A percentile compares a stretch with the other conserved stretches of the same genome.
phyloP scores from a whole-genome alignment of 371 early-diverging fungal genomes.

The Actinomucor elegans region DNA sequence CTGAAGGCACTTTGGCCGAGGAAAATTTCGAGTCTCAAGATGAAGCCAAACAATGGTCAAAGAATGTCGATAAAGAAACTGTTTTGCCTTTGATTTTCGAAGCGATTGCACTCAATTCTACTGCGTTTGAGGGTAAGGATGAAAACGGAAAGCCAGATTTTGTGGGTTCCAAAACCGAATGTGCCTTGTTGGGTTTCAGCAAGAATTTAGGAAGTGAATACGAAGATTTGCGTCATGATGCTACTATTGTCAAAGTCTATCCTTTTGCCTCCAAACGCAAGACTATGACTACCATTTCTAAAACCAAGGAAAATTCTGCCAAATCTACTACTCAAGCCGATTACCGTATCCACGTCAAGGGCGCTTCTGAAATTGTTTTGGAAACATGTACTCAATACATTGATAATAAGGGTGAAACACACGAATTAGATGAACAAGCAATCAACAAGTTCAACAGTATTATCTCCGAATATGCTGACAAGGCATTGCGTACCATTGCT shows the following conservation, averaged over 20 bases:
- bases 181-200: constrained; percentile 81
- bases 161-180: constrained; percentile 93
- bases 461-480: constrained; percentile 77
- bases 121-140: constrained; percentile 85
- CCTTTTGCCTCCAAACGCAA: constrained; percentile 86
- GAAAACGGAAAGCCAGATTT: constrained; percentile 72
- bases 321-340: constrained; percentile 28
- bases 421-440: constrained; percentile 51
- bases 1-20: constrained; percentile 62
- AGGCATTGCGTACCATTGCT: constrained; percentile 89
- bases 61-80: constrained; percentile 26
- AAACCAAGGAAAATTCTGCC: constrained; percentile 35
- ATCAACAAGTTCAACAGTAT: constrained; percentile 47
- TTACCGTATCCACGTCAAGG: constrained; percentile 73
- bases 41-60: constrained; percentile 30
- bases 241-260: constrained; percentile 55
- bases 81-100: constrained; percentile 53
- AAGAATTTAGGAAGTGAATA: constrained; percentile 65
- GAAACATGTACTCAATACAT: constrained; percentile 61
- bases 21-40: constrained; percentile 38
- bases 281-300: constrained; percentile 74
- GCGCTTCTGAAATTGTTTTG: constrained; percentile 87
- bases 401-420: constrained; percentile 50
- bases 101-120: constrained; percentile 82
- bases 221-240: constrained; percentile 58